Conservation (phyloP, 2,329 filamentous ascomycete genomes). For the Albifimbria verrucaria region DNA sequence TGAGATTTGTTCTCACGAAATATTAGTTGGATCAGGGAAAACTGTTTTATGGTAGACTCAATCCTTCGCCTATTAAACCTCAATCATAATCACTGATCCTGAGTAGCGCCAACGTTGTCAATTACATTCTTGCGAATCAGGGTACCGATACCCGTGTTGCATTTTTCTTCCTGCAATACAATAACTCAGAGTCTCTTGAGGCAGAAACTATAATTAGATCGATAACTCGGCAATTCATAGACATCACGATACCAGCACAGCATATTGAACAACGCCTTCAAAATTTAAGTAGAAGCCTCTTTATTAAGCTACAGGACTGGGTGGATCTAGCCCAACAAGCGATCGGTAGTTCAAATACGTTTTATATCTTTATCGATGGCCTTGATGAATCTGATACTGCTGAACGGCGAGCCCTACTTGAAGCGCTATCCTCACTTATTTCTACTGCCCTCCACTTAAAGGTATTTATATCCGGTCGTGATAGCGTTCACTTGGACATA, state of each 20-base stretch:
- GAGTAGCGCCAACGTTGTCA: constrained; percentile 8
- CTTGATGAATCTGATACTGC: constrained; percentile 27
- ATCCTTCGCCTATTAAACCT: background rate
- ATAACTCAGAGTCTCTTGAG: constrained; percentile 8
- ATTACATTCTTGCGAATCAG: constrained; percentile 7
- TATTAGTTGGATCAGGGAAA: constrained; percentile 25
- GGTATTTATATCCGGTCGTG: constrained; percentile 24
- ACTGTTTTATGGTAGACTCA: constrained; percentile 13
- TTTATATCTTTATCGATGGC: constrained; percentile 29
- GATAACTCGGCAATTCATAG: constrained; percentile 11
- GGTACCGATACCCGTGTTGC: background rate
- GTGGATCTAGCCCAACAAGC: background rate
- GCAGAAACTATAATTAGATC: constrained; percentile 13
- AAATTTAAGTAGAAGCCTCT: background rate
- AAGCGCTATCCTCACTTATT: constrained; percentile 2
- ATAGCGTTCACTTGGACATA: constrained; percentile 15
- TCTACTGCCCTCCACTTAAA: constrained; percentile 6
- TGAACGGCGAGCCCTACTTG: constrained; percentile 12
- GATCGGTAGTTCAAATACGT: background rate
- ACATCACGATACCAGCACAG: background rate
- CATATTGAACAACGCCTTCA: background rate
- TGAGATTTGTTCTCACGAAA: background rate
- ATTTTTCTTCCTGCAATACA: constrained; percentile 12
- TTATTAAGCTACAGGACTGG: background rate
- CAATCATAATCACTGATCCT: background rate